Conservation (phyloP, 2,329 filamentous ascomycete species). For the Colletotrichum sojae region DNA sequence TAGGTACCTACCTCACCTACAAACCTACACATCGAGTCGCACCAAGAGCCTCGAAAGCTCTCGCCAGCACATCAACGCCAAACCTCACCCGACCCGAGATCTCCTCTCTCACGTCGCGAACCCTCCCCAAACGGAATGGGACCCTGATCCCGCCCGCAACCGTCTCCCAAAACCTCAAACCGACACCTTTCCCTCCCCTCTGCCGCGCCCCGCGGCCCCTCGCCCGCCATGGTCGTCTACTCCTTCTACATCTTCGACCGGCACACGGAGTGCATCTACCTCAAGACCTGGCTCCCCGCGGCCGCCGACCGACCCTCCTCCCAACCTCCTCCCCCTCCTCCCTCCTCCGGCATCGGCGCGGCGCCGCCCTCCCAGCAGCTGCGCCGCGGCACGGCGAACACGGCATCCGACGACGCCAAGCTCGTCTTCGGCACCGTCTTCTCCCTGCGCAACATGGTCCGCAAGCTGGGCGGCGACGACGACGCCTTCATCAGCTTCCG, state of each 20-base stretch:
- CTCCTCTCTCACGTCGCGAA: neutral
- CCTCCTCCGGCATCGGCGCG: conserved; percentile 40
- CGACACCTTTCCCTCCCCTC: neutral
- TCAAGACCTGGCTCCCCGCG: conserved; percentile 81
- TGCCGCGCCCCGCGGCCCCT: neutral
- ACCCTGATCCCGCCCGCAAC: conserved; percentile 8
- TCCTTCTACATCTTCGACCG: conserved; percentile 99
- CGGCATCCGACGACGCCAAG: conserved; percentile 86
- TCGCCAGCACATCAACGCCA: neutral
- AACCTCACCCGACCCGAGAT: neutral
- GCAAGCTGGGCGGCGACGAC: conserved; percentile 93
- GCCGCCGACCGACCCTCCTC: conserved; percentile 50
- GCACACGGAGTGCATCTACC: conserved; percentile 99
- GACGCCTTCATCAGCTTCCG: conserved; percentile 96
- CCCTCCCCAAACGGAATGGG: conserved; percentile 21
- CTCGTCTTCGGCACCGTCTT: conserved; percentile 98
- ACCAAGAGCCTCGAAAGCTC: conserved; percentile 5
- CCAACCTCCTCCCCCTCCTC: conserved; percentile 59
- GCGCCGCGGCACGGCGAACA: conserved; percentile 33
- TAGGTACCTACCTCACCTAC: too few relatives aligned
- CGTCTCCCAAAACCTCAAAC: neutral
- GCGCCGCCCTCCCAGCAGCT: conserved; percentile 34
- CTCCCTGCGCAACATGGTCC: conserved; percentile 95
- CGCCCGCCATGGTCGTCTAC: conserved; percentile 85
- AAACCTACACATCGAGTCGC: too few relatives aligned